A percentile compares a stretch with the other conserved stretches of the same genome.
Conservation (phyloP, 164 flowering plant species). For the Litsea cubeba region DNA sequence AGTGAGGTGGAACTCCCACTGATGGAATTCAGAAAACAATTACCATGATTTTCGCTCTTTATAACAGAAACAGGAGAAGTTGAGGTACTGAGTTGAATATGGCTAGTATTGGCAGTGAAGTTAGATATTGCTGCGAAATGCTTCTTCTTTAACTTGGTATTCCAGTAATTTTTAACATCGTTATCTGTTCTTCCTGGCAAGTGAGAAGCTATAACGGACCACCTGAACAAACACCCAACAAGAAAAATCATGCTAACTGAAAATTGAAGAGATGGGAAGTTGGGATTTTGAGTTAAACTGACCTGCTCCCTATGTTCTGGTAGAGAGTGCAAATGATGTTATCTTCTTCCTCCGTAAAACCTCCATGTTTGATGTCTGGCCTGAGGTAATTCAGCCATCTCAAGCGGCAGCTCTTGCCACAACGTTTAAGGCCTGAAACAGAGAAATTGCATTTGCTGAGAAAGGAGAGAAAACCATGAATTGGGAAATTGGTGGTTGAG, state of each 20-base stretch:
- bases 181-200: slow-evolving; percentile 78
- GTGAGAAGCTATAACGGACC: slow-evolving; percentile 68
- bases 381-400: slow-evolving; percentile 81
- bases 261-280: background rate
- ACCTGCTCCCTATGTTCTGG: slow-evolving; percentile 60
- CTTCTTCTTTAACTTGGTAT: slow-evolving; percentile 75
- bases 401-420: slow-evolving; percentile 78
- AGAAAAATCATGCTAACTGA: background rate
- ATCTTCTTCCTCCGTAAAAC: slow-evolving; percentile 67
- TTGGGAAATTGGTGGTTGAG: background rate
- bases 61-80: slow-evolving; percentile 10
- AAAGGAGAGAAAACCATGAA: background rate
- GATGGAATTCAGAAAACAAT: slow-evolving; percentile 7
- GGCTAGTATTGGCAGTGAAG: slow-evolving; percentile 1
- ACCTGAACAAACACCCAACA: slow-evolving; percentile 26
- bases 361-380: slow-evolving; percentile 72
- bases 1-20: background rate
- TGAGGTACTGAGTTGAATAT: slow-evolving; percentile 1
- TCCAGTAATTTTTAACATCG: slow-evolving; percentile 82
- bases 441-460: background rate
- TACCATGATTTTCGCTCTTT: background rate
- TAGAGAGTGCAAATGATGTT: slow-evolving; percentile 41
- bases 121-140: slow-evolving; percentile 19
- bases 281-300: background rate
- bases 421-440: slow-evolving; percentile 53